phyloP scores from a whole-genome alignment of 2,329 filamentous ascomycete genomes.

The Fusarium miscanthi region DNA sequence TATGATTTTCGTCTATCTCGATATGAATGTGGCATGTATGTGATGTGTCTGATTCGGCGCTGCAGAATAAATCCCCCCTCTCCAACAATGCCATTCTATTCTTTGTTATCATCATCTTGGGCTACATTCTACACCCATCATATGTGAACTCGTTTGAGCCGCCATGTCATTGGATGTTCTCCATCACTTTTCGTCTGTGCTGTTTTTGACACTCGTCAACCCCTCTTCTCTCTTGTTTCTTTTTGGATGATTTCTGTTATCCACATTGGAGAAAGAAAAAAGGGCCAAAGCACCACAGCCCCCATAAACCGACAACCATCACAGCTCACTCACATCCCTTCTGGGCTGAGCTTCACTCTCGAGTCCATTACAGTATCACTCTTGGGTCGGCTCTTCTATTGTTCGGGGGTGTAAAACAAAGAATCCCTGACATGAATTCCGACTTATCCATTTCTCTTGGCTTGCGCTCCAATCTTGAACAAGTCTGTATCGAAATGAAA shows the following conservation, averaged over 20 bases:
- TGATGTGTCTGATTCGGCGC: slow-evolving; percentile 18
- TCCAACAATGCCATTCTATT: slow-evolving; percentile 3
- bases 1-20: slow-evolving; percentile 23
- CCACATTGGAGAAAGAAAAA: slow-evolving; percentile 4
- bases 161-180: background rate
- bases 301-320: slow-evolving; percentile 3
- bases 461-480: slow-evolving; percentile 16
- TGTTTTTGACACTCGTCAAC: background rate
- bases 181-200: slow-evolving; percentile 1
- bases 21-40: slow-evolving; percentile 10
- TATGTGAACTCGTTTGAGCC: slow-evolving; percentile 3
- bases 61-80: background rate
- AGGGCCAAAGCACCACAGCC: slow-evolving; percentile 30
- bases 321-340: slow-evolving; percentile 5
- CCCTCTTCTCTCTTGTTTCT: background rate
- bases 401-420: slow-evolving; percentile 9
- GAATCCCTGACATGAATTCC: background rate
- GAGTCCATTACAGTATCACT: background rate
- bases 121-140: background rate
- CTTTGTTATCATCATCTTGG: background rate
- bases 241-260: background rate
- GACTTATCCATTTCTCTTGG: slow-evolving; percentile 4
- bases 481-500: slow-evolving; percentile 17
- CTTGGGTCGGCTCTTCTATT: slow-evolving; percentile 12
- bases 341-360: background rate